These are phyloP conservation scores for Bimuria novae-zelandiae DNA, from an alignment of 2,329 filamentous ascomycete species.

Conservation along the genomic window DNA sequence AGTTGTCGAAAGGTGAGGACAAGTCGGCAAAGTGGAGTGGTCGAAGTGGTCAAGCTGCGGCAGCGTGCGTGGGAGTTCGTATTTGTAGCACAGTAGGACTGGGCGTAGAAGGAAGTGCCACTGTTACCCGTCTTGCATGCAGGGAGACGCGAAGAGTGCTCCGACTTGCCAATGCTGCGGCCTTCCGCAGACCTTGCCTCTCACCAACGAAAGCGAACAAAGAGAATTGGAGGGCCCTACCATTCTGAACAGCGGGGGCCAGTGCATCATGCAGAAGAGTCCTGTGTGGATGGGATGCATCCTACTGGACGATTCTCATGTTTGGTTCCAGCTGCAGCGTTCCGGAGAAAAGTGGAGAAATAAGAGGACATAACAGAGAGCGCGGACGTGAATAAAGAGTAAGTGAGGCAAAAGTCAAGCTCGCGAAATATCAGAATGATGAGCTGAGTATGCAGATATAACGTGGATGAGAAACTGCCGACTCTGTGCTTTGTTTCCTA, in stretches of 20 bases:
- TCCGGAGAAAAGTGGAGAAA: background rate
- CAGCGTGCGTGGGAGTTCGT: background rate
- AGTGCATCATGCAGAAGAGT: background rate
- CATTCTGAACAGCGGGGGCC: no score
- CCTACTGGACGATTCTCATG: background rate
- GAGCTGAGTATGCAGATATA: no score
- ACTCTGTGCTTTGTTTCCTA: no score
- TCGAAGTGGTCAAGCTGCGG: background rate
- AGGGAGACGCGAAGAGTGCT: background rate
- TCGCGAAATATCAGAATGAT: no score
- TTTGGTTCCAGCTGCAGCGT: background rate
- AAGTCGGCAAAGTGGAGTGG: background rate
- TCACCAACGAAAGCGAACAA: no score
- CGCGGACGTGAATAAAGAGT: no score
- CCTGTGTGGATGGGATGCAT: background rate
- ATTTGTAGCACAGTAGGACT: background rate
- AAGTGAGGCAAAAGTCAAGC: no score
- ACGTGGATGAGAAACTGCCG: no score
- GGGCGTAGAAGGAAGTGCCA: background rate
- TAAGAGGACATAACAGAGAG: background rate
- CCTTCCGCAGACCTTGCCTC: no score
- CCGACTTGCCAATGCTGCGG: no score
- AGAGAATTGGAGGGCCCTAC: no score
- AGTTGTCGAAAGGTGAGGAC: background rate
- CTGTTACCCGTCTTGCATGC: slow-evolving; percentile 10